These are phyloP conservation scores for Trichocladium antarcticum DNA, from an alignment of 495 filamentous ascomycete species.

Conservation along the genomic window DNA sequence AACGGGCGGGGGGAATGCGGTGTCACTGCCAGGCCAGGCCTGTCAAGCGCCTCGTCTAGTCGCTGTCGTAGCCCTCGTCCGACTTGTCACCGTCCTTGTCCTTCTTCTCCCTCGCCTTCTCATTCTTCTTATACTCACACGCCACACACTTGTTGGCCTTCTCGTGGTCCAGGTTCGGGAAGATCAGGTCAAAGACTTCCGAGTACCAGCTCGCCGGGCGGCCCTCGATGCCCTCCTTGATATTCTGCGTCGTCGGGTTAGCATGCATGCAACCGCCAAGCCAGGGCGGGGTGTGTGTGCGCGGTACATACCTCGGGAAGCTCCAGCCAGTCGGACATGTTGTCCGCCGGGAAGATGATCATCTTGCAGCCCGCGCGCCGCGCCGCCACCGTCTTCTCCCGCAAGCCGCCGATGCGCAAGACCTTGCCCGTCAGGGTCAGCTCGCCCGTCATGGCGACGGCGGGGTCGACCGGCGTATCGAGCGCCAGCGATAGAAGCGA, in stretches of 20 bases:
- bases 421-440: constrained; percentile 97
- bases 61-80: constrained; percentile 28
- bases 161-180: constrained; percentile 65
- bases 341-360: constrained; percentile 91
- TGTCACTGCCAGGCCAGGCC: no score
- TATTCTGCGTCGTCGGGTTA: constrained; percentile 57
- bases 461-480: constrained; percentile 64
- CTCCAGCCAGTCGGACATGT: constrained; percentile 93
- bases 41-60: constrained; percentile 3
- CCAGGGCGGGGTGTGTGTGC: no score
- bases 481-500: constrained; percentile 76
- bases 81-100: constrained; percentile 22
- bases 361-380: constrained; percentile 86
- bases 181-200: constrained; percentile 86
- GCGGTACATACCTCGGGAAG: constrained; percentile 70
- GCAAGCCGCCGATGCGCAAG: constrained; percentile 83
- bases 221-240: constrained; percentile 90
- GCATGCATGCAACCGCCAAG: constrained; percentile 9
- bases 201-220: constrained; percentile 85
- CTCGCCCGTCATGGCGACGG: constrained; percentile 97
- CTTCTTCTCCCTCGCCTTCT: no score
- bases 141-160: constrained; percentile 58
- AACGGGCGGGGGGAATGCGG: no score
- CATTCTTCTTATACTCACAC: constrained; percentile 48
- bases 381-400: constrained; percentile 99